Conservation (phyloP, 2,329 filamentous ascomycete genomes). For the Fusarium irregulare region DNA sequence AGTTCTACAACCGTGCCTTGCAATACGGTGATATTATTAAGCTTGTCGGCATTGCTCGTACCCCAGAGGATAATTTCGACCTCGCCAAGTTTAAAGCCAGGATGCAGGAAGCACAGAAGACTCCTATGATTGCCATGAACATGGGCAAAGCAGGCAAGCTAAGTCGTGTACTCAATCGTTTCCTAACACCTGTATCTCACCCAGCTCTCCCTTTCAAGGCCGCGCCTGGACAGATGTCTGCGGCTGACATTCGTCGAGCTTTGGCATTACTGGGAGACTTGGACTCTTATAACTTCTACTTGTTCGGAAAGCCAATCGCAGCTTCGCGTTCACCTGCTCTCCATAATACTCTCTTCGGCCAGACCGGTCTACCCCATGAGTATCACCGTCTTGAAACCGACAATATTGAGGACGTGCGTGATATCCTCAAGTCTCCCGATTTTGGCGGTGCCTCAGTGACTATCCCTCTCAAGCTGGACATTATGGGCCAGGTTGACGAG, state of each 20-base stretch:
- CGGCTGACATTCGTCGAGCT: slow-evolving; percentile 84
- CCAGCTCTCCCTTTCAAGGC: slow-evolving; percentile 90
- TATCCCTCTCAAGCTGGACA: slow-evolving; percentile 91
- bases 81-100: slow-evolving; percentile 83
- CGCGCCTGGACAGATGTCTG: slow-evolving; percentile 92
- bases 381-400: slow-evolving; percentile 84
- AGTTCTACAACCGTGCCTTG: slow-evolving; percentile 88
- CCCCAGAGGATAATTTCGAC: slow-evolving; percentile 86
- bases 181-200: slow-evolving; percentile 95
- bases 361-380: slow-evolving; percentile 83
- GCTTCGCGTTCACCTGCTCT: slow-evolving; percentile 87
- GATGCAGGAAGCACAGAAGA: slow-evolving; percentile 77
- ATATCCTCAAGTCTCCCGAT: slow-evolving; percentile 73
- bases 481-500: slow-evolving; percentile 83
- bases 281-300: slow-evolving; percentile 78
- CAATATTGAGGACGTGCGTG: slow-evolving; percentile 67
- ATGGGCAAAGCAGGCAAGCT: slow-evolving; percentile 91
- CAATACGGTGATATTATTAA: slow-evolving; percentile 95
- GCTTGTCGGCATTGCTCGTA: slow-evolving; percentile 83
- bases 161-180: slow-evolving; percentile 88
- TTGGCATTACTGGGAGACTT: slow-evolving; percentile 84
- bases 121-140: slow-evolving; percentile 94
- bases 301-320: slow-evolving; percentile 88
- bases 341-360: slow-evolving; percentile 85
- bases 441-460: slow-evolving; percentile 97